Percentiles rank a stretch among this genome's conserved stretches.
Evolutionary conservation across 345 rosid genomes (phyloP).

Genomic region (Sonneratia caseolaris): DNA sequence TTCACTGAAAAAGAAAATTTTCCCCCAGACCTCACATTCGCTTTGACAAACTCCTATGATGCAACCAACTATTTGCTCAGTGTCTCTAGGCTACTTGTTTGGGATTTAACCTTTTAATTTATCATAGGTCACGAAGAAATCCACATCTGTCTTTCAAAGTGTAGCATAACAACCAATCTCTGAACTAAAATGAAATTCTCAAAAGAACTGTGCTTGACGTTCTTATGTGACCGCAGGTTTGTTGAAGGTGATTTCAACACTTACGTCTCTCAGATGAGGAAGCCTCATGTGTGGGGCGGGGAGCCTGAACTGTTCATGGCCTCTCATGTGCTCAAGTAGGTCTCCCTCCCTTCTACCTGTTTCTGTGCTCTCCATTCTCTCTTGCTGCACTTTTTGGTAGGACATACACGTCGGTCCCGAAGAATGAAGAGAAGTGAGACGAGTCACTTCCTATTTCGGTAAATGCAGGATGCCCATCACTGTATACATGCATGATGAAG

Average conservation of each 20-base stretch:
- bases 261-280: constrained; percentile 61
- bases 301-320: constrained; percentile 97
- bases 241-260: constrained; percentile 88
- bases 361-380: neutral
- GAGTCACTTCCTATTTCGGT: neutral
- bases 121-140: neutral
- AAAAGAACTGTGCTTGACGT: neutral
- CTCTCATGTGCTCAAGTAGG: constrained; percentile 82
- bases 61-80: neutral
- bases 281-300: constrained; percentile 97
- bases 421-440: neutral
- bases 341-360: constrained; percentile 4
- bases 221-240: constrained; percentile 45
- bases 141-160: no score
- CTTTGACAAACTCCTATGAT: neutral
- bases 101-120: neutral
- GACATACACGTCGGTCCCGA: neutral
- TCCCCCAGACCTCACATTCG: neutral
- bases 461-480: constrained; percentile 78
- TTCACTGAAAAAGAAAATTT: neutral
- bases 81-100: neutral
- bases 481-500: constrained; percentile 65
- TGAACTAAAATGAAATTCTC: neutral
- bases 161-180: no score
- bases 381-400: neutral